phyloP scores from a whole-genome alignment of 1,284 basidiomycete genomes.

The Cutaneotrichosporon sp. region DNA sequence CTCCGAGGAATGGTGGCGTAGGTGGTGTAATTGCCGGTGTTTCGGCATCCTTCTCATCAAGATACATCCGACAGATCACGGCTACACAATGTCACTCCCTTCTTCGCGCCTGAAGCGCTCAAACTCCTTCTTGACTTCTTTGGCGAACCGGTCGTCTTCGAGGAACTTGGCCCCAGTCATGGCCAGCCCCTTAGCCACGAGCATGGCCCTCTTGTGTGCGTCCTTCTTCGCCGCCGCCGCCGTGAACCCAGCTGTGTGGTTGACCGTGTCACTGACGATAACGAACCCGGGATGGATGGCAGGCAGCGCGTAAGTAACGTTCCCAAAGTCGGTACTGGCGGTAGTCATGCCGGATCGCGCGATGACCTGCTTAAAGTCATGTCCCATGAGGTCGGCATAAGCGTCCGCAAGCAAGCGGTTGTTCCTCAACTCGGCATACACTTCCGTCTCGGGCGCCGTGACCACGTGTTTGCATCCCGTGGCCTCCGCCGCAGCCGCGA shows the following conservation, averaged over 20 bases:
- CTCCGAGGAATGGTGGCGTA: background rate
- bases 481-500: constrained; percentile 30
- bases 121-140: constrained; percentile 35
- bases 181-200: constrained; percentile 50
- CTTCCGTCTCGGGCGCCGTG: constrained; percentile 24
- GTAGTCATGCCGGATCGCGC: constrained; percentile 30
- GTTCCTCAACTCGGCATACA: constrained; percentile 38
- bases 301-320: constrained; percentile 32
- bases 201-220: constrained; percentile 40
- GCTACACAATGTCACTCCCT: too few relatives aligned
- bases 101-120: constrained; percentile 27
- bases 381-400: constrained; percentile 34
- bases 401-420: constrained; percentile 28
- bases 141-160: constrained; percentile 43
- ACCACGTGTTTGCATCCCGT: constrained; percentile 32
- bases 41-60: too few relatives aligned
- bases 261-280: constrained; percentile 21
- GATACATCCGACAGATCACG: too few relatives aligned
- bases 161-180: constrained; percentile 46
- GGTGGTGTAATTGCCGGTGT: background rate
- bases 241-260: constrained; percentile 37
- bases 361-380: constrained; percentile 29
- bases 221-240: constrained; percentile 32
- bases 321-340: constrained; percentile 37
- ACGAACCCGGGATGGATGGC: constrained; percentile 30